Base-by-base conservation (phyloP, 768 basidiomycete genomes). In the Boletales sp. region DNA sequence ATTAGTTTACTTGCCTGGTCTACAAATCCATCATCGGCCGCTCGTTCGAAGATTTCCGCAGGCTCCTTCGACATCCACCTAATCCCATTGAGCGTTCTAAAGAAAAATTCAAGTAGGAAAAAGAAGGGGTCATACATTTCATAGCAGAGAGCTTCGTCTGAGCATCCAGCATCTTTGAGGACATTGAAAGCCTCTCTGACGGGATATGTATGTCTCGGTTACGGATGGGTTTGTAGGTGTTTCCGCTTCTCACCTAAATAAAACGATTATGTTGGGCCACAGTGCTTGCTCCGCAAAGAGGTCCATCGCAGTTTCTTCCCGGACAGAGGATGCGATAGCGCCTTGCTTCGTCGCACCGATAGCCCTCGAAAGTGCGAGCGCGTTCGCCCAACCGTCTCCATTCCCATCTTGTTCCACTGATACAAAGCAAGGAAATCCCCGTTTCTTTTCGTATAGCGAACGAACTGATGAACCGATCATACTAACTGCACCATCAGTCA, bases 51-150 rank as follows among this genome's bases (percentile, higher is more conserved):
- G 36, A 84, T 83, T 57, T 83, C 82, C 8, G 82, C 82, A 1
- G 83, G 82, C 57, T 84, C 82, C 57, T 83, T 84, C 21, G 82
- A 83, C 81, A 84, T 84, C 82, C 83, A 83, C 81, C 82, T 81
- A 31, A 43, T 15, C 9, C 18, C 4, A 28, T 28, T 34, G 18
- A 44, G 49, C 8, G 41, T 31, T 48, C 37, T 18, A 41, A 8
- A 12, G 5, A 33, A 52, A 30, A 13, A 13, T 34, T 36, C 18
- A n/a, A 1, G 15, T 10, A 10, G 44, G 25, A 34, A 34, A 12
- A 34, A 34, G 34, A 15, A 18, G n/a, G 35, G 5, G 4, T 57
- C 65, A 28, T 15, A 82, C 82, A 83, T 82, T 59, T 84, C 82
- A 61, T 83, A 83, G 53, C 81, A 83, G 4, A 83, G 67, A 5